Evolutionary conservation across 176 grass and related monocot species (phyloP).

Genomic region (Alopecurus myosuroides): DNA sequence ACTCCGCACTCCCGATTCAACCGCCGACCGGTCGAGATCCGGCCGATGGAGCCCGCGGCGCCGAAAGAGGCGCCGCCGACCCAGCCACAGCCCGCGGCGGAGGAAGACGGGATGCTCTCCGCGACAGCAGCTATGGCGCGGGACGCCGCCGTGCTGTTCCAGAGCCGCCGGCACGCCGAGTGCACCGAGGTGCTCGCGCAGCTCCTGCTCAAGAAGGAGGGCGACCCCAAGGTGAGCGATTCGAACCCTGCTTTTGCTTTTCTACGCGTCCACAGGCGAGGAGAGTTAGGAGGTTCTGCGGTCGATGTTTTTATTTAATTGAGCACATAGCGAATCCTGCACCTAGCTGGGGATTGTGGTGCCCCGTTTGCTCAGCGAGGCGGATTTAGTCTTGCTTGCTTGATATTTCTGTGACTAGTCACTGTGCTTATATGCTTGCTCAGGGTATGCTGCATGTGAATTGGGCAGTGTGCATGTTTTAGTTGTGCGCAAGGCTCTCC

Average conservation of each 20-base stretch:
- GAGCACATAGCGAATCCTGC: not conserved
- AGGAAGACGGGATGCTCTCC: constrained; percentile 55
- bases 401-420: not conserved
- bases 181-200: constrained; percentile 65
- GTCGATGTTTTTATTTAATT: not conserved
- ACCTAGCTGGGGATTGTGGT: not conserved
- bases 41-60: constrained; percentile 44
- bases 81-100: not conserved
- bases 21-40: constrained; percentile 33
- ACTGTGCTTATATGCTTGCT: not conserved
- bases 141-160: constrained; percentile 69
- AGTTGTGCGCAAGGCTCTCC: not conserved
- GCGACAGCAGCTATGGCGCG: constrained; percentile 60
- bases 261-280: not conserved
- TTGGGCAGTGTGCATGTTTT: not conserved
- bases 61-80: constrained; percentile 48
- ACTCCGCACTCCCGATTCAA: not conserved
- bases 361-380: not conserved
- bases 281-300: not conserved
- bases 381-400: not conserved
- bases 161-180: constrained; percentile 59
- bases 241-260: not conserved
- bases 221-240: constrained; percentile 69
- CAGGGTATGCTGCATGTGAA: not conserved
- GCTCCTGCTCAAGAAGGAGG: constrained; percentile 70